A percentile compares a stretch with the other conserved stretches of the same genome.
Conservation (phyloP, 139 green algal species). For the Limnomonas spitsbergensis region DNA sequence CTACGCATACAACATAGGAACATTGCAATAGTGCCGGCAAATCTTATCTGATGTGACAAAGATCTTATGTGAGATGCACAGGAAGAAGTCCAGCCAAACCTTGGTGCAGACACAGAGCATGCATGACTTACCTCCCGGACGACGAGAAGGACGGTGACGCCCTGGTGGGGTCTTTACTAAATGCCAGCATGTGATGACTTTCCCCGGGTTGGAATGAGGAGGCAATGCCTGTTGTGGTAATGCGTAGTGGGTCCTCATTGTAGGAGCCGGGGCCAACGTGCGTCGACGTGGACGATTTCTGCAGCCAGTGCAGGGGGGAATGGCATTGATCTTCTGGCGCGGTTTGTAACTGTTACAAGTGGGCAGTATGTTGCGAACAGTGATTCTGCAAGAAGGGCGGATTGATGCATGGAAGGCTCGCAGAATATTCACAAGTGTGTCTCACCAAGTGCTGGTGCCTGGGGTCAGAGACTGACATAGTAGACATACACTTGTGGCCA, state of each 20-base stretch:
- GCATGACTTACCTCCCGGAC: not conserved
- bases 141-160: not conserved
- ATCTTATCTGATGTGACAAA: not conserved
- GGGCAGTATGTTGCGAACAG: too few relatives aligned
- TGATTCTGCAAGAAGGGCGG: not conserved
- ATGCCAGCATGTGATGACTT: constrained; percentile 3
- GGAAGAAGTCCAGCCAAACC: not conserved
- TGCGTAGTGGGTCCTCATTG: not conserved
- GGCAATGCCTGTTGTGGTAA: not conserved
- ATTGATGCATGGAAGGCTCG: not conserved
- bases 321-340: not conserved
- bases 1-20: not conserved
- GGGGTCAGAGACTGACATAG: not conserved
- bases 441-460: not conserved
- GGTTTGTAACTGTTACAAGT: too few relatives aligned
- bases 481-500: not conserved
- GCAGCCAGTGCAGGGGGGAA: not conserved
- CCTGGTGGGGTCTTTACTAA: not conserved
- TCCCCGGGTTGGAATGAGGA: not conserved
- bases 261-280: not conserved
- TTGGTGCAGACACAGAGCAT: not conserved
- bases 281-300: not conserved
- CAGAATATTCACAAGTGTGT: not conserved
- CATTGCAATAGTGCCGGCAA: not conserved
- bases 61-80: not conserved